phyloP scores from a whole-genome alignment of 2,329 filamentous ascomycete species.

The Tolypocladium tundrense region DNA sequence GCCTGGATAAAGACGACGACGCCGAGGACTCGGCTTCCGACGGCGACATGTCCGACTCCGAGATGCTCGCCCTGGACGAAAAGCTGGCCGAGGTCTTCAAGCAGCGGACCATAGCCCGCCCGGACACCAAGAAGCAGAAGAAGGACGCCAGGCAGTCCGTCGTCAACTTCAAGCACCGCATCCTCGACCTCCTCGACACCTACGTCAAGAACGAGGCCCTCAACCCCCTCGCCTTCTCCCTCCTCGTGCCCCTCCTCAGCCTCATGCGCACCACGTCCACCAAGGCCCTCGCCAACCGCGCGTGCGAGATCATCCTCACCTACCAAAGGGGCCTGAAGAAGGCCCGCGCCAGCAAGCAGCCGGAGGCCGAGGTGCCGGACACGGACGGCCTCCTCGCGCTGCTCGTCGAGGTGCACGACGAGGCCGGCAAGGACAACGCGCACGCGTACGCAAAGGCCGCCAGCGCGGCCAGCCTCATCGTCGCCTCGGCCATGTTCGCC shows the following conservation, averaged over 20 bases:
- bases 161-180: constrained; percentile 88
- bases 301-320: constrained; percentile 58
- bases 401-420: constrained; percentile 57
- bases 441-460: constrained; percentile 65
- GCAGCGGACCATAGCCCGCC: constrained; percentile 53
- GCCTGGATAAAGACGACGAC: constrained; percentile 47
- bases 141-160: constrained; percentile 83
- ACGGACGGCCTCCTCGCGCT: constrained; percentile 43
- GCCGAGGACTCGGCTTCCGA: constrained; percentile 51
- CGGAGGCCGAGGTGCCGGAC: constrained; percentile 22
- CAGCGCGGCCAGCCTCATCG: constrained; percentile 60
- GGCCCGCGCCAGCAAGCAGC: constrained; percentile 20
- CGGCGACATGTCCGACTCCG: constrained; percentile 86
- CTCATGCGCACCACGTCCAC: constrained; percentile 67
- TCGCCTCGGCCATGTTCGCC: constrained; percentile 52
- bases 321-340: constrained; percentile 61
- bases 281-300: constrained; percentile 66
- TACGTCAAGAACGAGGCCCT: constrained; percentile 72
- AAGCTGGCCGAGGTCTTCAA: constrained; percentile 80
- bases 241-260: constrained; percentile 67
- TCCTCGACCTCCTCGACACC: constrained; percentile 77
- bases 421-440: constrained; percentile 52
- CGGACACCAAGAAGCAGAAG: constrained; percentile 70
- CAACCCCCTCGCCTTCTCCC: constrained; percentile 54
- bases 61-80: constrained; percentile 83